phyloP scores from a whole-genome alignment of 768 basidiomycete species.

The Royoungia palumana region DNA sequence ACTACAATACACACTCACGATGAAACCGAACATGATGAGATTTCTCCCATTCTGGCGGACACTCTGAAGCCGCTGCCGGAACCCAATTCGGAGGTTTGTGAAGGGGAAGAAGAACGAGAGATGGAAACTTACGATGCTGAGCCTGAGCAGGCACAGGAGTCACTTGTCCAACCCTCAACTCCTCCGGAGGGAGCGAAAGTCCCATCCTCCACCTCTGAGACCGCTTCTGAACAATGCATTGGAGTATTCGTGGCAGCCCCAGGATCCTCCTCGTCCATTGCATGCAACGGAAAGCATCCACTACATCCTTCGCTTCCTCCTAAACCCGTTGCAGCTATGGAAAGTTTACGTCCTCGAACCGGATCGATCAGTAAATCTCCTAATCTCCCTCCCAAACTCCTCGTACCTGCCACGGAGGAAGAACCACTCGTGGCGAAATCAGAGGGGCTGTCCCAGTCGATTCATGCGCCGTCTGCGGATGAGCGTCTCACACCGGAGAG shows the following conservation, averaged over 20 bases:
- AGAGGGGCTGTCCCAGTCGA: conserved; percentile 27
- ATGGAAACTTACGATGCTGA: conserved; percentile 18
- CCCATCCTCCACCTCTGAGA: conserved; percentile 3
- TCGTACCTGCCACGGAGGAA: conserved; percentile 5
- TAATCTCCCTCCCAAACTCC: conserved; percentile 12
- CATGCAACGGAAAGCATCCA: conserved; percentile 20
- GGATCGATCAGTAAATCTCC: conserved; percentile 13
- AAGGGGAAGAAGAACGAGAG: conserved; percentile 18
- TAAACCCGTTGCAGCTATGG: conserved; percentile 37
- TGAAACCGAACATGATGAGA: conserved; percentile 38
- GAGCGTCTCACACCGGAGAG: conserved; percentile 19
- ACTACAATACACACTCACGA: conserved; percentile 37
- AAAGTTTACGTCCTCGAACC: conserved; percentile 13
- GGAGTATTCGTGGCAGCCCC: conserved; percentile 9
- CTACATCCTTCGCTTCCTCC: conserved; percentile 47
- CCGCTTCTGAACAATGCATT: conserved; percentile 19
- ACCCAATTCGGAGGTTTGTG: conserved; percentile 28
- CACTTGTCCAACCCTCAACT: conserved; percentile 7
- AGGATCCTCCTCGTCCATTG: conserved; percentile 4
- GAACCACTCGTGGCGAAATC: conserved; percentile 11
- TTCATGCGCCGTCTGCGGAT: conserved; percentile 20
- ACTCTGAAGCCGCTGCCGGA: conserved; percentile 60
- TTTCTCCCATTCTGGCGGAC: conserved; percentile 68
- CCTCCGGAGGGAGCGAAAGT: not conserved
- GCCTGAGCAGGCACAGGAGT: conserved; percentile 5